A percentile compares a stretch with the other conserved stretches of the same genome.
These are phyloP conservation scores for Auxenochlorella pyrenoidosa DNA, from an alignment of 139 green algal genomes.

Conservation along the genomic window DNA sequence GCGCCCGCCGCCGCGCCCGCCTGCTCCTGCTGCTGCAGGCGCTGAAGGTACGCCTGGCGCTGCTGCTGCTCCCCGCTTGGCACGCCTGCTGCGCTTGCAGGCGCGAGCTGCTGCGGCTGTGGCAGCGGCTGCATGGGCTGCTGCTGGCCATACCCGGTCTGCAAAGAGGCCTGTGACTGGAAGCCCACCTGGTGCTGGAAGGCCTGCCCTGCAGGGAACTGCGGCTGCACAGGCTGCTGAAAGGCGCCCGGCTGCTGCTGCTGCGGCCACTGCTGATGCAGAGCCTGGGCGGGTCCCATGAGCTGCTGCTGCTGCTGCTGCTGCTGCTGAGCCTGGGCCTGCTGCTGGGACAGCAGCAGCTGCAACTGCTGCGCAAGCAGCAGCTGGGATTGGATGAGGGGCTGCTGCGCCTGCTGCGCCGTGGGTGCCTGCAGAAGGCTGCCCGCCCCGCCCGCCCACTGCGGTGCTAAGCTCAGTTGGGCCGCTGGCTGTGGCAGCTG, in stretches of 20 bases:
- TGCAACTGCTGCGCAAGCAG: neutral
- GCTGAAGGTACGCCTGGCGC: constrained; percentile 6
- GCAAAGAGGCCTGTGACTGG: too few relatives aligned
- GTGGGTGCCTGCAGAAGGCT: neutral
- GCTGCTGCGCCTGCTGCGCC: neutral
- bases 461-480: too few relatives aligned
- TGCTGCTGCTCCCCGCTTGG: neutral
- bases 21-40: constrained; percentile 32
- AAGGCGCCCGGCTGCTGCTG: neutral
- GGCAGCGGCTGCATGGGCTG: neutral
- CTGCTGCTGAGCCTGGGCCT: neutral
- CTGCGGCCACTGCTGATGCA: too few relatives aligned
- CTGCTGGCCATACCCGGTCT: neutral
- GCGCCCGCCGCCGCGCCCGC: neutral
- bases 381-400: neutral
- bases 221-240: neutral
- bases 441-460: too few relatives aligned
- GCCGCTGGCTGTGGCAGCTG: too few relatives aligned
- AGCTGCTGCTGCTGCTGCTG: neutral
- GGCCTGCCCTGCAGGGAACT: neutral
- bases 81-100: neutral
- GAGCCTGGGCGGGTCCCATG: too few relatives aligned
- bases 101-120: neutral
- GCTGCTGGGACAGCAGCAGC: neutral
- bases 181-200: too few relatives aligned